Base-by-base conservation (phyloP, 208 protist species). In the Crithidia thermophila region DNA sequence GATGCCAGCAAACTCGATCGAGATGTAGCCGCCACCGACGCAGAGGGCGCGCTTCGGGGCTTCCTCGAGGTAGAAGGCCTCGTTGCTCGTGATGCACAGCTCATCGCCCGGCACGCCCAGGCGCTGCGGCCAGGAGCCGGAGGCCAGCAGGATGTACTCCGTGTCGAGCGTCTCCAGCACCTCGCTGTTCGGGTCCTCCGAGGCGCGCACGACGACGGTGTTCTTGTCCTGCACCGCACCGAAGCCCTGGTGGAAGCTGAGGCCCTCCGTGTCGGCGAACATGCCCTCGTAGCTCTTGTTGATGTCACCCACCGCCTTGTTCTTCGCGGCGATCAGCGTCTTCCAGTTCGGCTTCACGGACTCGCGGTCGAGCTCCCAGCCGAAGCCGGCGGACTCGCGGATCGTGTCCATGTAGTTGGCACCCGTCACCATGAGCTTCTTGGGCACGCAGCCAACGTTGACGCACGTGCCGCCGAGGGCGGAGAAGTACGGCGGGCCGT, bases 281-380 rank as follows among this genome's bases (percentile, higher is more conserved):
- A 97, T 96, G 51, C 77, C 81, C 39, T 89, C 81, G 81, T 97
- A 97, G 78, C 88, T 96, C 34, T 94, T 73, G 84, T 97, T 97
- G 71, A 97, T 93, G 64, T 85, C 75, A 25, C 50, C 31, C 30
- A 97, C 87, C 10, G 86, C 89, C 57, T 79, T 81, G 77, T 96
- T 86, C 80, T 97, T 97, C 42, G 90, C 92, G 16, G 71, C 79
- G 59, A 96, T 93, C n/a, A 97, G 77, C 67, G 69, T 88, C 58
- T 77, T 74, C 93, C 93, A 97, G 80, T 93, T 88, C 52, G 88
- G 71, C 52, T 70, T 57, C 14, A 94, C 53, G 0, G 56, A 74
- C 1, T 37, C 52, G 36, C 60, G 69, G 62, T 91, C 75, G 30
- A 93, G 40, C 49, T 93, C 82, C 90, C 90, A 97, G 45, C 90